Evolutionary conservation across 2,329 filamentous ascomycete genomes (phyloP).

Genomic region (Phoma herbarum): DNA sequence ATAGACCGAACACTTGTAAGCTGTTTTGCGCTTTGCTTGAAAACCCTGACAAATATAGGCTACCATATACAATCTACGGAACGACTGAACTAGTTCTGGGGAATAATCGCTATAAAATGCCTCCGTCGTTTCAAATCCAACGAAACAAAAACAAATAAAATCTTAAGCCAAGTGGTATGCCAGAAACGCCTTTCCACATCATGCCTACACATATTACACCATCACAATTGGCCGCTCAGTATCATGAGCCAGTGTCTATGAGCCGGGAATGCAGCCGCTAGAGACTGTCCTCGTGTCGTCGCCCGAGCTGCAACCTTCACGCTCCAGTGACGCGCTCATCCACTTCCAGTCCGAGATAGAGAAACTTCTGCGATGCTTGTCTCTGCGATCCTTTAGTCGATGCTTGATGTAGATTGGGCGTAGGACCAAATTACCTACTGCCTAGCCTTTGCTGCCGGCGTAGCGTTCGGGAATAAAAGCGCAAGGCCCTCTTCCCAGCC

Average conservation of each 20-base stretch:
- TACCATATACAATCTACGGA: not conserved
- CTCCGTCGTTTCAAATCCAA: not conserved
- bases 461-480: slow-evolving; percentile 43
- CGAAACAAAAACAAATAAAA: slow-evolving; percentile 2
- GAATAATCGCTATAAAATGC: slow-evolving; percentile 13
- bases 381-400: slow-evolving; percentile 8
- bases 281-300: slow-evolving; percentile 23
- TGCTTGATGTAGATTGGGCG: not conserved
- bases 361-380: slow-evolving; percentile 22
- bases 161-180: slow-evolving; percentile 10
- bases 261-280: slow-evolving; percentile 17
- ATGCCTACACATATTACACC: slow-evolving; percentile 11
- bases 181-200: slow-evolving; percentile 16
- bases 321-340: slow-evolving; percentile 26
- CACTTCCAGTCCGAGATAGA: slow-evolving; percentile 33
- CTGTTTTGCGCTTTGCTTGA: not conserved
- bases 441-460: slow-evolving; percentile 27
- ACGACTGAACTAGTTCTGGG: not conserved
- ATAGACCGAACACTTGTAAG: not conserved
- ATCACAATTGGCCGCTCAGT: not conserved
- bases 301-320: slow-evolving; percentile 8
- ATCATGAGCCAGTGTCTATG: not conserved
- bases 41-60: not conserved
- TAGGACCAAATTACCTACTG: slow-evolving; percentile 38
- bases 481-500: slow-evolving; percentile 49